Evolutionary conservation across 176 grass and related monocot species (phyloP), one percentile per base, ranked within the genome.

Genomic region (Stipa capillata): DNA sequence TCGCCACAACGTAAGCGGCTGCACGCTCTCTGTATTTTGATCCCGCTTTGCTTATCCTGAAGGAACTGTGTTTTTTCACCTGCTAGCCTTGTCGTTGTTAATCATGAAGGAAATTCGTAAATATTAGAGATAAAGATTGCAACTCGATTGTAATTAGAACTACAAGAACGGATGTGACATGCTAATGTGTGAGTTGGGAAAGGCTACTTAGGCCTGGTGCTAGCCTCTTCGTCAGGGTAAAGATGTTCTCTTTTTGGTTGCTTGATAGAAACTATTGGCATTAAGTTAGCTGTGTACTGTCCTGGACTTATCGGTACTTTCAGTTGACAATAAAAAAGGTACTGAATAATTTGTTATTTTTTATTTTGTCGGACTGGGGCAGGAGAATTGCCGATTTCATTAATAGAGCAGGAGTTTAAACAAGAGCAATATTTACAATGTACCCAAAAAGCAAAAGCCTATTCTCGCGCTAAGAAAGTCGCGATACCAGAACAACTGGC

Each of bases 1-100:
- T n/a, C 89, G 96, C 62, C 92, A 99, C 83, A 99, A 99, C 73
- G 96, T 98, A 91, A 87, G 70, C 4, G 4, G 18, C 49, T 18
- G 25, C 51, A n/a, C 24, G 14, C 25, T 18, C 41, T 8, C 15
- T 28, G 0, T 44, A 17, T 1, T 8, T 20, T 4, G 14, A 45
- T 29, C 15, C 41, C 3, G 41, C 15, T 69, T 29, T 45, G 39
- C 65, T 45, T 67, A 4, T 68, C 1, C 2, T 11, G 36, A 66
- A 17, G 39, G 23, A 69, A 7, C 12, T 69, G 23, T 44, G 23
- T 3, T 21, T 28, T 69, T 45, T 69, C 24, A 69, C 41, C 24
- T 47, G 24, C 7, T 29, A 17, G 14, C 29, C 4, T 6, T 58
- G 12, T 43, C 23, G 0, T 27, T 25, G 65, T 68, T 67, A 43